Conservation (phyloP, 345 rosid species). For the Alliaria petiolata region DNA sequence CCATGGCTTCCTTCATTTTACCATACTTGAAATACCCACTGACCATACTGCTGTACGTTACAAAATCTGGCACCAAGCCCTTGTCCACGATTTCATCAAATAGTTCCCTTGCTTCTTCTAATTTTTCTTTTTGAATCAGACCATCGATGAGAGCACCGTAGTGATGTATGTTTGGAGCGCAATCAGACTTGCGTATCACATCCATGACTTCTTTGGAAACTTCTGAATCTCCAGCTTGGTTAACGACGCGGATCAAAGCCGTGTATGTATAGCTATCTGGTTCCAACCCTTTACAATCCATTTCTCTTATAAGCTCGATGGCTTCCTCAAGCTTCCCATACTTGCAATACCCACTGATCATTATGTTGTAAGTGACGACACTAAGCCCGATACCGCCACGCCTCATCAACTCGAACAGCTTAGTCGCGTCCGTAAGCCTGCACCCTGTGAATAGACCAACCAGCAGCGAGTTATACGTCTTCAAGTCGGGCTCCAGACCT, state of each 20-base stretch:
- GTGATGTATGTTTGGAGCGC: not conserved
- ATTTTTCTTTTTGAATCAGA: not conserved
- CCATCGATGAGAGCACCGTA: not conserved
- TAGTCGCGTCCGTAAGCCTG: not conserved
- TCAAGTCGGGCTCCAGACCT: not conserved
- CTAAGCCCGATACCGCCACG: not conserved
- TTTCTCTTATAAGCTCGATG: not conserved
- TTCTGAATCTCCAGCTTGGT: constrained; percentile 1
- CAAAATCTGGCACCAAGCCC: not conserved
- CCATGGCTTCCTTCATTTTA: not conserved
- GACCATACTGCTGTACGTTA: not conserved
- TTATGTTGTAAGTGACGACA: not conserved
- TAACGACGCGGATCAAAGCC: not conserved
- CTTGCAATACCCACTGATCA: constrained; percentile 5
- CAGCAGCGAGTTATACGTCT: not conserved
- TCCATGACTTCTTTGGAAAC: not conserved
- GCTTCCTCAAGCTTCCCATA: not conserved
- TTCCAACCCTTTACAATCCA: not conserved
- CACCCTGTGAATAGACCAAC: not conserved
- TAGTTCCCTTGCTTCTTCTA: not conserved
- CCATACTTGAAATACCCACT: not conserved
- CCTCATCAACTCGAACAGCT: not conserved
- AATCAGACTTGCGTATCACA: not conserved
- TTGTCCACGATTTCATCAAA: not conserved
- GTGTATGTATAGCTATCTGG: not conserved